A percentile compares a stretch with the other conserved stretches of the same genome.
phyloP scores from a whole-genome alignment of 371 early-diverging fungal species.

The Mucor ambiguus region DNA sequence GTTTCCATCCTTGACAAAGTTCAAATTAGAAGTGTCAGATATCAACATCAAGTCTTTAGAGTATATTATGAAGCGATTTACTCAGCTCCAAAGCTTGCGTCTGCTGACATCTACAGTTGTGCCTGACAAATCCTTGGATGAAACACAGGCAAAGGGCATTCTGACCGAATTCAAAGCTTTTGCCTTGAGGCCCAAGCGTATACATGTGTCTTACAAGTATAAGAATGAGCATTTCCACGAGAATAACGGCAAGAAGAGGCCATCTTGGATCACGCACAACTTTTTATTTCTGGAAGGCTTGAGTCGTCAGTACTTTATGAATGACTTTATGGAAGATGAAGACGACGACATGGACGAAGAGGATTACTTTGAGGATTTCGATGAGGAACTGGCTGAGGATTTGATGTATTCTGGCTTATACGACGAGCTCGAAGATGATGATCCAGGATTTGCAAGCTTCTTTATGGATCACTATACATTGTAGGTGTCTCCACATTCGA shows the following conservation, averaged over 20 bases:
- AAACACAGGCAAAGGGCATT: not conserved
- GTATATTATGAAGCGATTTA: not conserved
- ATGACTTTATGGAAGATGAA: not conserved
- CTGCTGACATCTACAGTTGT: not conserved
- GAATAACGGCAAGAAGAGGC: not conserved
- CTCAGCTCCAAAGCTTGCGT: not conserved
- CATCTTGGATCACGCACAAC: not conserved
- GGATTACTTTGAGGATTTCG: not conserved
- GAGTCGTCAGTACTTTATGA: conserved; percentile 1
- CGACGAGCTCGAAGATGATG: not conserved
- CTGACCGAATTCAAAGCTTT: not conserved
- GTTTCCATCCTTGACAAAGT: conserved; percentile 1
- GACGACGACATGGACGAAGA: not conserved
- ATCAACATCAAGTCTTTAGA: conserved; percentile 3
- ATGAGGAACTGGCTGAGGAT: not conserved
- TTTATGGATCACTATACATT: not conserved
- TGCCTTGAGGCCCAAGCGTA: not conserved
- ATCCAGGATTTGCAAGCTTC: not conserved
- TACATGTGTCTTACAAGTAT: not conserved
- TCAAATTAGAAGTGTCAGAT: not conserved
- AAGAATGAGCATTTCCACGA: not conserved
- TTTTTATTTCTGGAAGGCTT: not conserved
- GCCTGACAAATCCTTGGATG: not conserved
- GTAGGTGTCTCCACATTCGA: not conserved
- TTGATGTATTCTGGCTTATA: not conserved